These are phyloP conservation scores for Tetracladium maxilliforme DNA, from an alignment of 2,329 filamentous ascomycete species.

Conservation along the genomic window DNA sequence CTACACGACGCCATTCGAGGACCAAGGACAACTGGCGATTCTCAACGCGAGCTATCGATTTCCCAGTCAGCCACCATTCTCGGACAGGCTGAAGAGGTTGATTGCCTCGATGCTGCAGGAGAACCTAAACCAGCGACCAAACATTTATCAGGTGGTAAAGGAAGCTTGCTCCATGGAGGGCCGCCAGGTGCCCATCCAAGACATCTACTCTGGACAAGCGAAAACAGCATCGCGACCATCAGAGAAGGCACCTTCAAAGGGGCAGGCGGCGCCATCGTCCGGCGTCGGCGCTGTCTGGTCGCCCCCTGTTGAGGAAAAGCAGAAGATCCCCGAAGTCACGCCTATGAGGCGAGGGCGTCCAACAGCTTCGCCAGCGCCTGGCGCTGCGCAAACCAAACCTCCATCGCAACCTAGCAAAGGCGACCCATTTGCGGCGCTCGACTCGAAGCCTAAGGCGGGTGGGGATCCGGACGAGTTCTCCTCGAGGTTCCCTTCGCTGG, in stretches of 20 bases:
- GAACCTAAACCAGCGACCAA: conserved; percentile 60
- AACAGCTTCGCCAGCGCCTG: conserved; percentile 30
- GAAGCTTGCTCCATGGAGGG: conserved; percentile 85
- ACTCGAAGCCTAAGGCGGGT: conserved; percentile 41
- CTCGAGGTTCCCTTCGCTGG: conserved; percentile 72
- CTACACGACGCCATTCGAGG: conserved; percentile 97
- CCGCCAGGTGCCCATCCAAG: conserved; percentile 71
- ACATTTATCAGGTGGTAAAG: conserved; percentile 83
- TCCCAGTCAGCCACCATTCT: conserved; percentile 77
- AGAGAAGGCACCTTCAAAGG: too few relatives aligned
- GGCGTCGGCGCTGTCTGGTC: conserved; percentile 71
- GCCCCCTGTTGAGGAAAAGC: conserved; percentile 54
- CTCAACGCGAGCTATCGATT: conserved; percentile 91
- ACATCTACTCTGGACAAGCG: conserved; percentile 59
- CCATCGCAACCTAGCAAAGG: conserved; percentile 30
- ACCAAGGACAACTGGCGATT: conserved; percentile 93
- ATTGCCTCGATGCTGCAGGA: conserved; percentile 90
- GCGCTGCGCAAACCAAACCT: too few relatives aligned
- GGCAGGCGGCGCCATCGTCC: conserved; percentile 32
- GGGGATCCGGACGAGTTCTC: conserved; percentile 65
- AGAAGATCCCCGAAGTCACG: conserved; percentile 72
- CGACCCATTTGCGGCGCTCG: conserved; percentile 85
- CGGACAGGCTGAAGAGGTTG: conserved; percentile 73
- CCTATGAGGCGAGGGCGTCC: conserved; percentile 87
- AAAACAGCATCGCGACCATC: conserved; percentile 47